Evolutionary conservation across 176 grass and related monocot species (phyloP).

Genomic region (Raddia guianensis): DNA sequence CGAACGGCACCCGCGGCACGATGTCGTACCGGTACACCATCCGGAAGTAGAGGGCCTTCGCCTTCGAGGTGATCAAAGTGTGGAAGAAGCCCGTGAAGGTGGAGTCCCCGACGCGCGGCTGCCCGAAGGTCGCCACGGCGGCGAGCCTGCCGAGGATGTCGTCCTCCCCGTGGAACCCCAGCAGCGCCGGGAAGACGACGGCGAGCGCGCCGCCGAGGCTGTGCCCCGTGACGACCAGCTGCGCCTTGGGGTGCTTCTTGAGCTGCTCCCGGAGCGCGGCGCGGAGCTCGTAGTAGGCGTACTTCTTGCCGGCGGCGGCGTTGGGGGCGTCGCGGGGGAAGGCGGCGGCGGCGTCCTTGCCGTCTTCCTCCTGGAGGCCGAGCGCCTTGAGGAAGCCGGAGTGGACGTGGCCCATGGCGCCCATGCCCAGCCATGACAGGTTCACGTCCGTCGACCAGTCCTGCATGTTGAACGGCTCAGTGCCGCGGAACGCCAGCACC

Average conservation of each 20-base stretch:
- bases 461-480: conserved; percentile 77
- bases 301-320: conserved; percentile 1
- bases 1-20: conserved; percentile 69
- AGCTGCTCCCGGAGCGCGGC: conserved; percentile 44
- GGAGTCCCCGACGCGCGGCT: conserved; percentile 73
- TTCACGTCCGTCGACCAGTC: conserved; percentile 94
- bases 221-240: conserved; percentile 71
- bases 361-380: conserved; percentile 65
- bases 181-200: conserved; percentile 64
- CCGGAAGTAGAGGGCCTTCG: conserved; percentile 19
- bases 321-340: conserved; percentile 41
- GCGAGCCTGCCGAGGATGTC: conserved; percentile 48
- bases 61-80: not conserved
- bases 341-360: conserved; percentile 29
- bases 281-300: conserved; percentile 81
- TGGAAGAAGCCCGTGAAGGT: conserved; percentile 40
- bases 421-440: conserved; percentile 69
- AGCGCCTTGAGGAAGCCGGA: conserved; percentile 89
- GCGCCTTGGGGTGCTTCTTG: conserved; percentile 48
- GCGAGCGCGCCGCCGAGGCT: conserved; percentile 88
- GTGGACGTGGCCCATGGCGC: conserved; percentile 74
- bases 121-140: conserved; percentile 62
- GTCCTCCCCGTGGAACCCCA: conserved; percentile 47
- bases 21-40: conserved; percentile 86
- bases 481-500: conserved; percentile 68